These are phyloP conservation scores for Eucalyptus marginata DNA, from an alignment of 345 rosid species.

Conservation along the genomic window DNA sequence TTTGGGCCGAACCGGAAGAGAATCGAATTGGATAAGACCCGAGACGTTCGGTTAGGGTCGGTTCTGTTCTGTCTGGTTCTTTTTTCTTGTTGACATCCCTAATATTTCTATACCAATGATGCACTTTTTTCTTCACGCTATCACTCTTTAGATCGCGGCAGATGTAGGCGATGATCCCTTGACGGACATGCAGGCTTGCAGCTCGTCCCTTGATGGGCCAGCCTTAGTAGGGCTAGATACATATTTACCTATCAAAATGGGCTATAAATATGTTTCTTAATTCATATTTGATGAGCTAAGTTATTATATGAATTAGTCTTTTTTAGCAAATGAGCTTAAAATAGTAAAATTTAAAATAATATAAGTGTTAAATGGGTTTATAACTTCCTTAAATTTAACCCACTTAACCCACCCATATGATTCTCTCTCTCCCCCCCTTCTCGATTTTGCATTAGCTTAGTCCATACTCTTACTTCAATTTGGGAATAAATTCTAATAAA, in stretches of 20 bases:
- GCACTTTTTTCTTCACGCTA: background rate
- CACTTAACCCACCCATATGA: no score
- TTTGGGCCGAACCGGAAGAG: background rate
- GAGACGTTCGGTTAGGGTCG: background rate
- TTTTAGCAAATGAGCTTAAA: no score
- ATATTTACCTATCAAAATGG: background rate
- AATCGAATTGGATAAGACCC: background rate
- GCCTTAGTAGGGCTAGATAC: background rate
- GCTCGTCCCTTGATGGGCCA: background rate
- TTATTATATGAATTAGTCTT: no score
- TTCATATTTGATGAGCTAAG: background rate
- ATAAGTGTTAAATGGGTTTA: no score
- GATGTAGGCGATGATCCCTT: background rate
- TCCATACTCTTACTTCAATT: no score
- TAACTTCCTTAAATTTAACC: no score
- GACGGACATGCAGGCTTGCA: background rate
- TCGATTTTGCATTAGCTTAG: no score
- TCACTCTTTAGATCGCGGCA: background rate
- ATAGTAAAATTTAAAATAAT: no score
- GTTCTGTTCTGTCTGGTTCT: background rate
- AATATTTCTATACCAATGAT: background rate
- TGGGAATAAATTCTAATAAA: no score
- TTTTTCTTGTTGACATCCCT: background rate
- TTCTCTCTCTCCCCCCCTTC: no score
- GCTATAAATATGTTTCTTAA: no score